phyloP scores from a whole-genome alignment of 768 basidiomycete genomes.

The Phanerochaete sordida region DNA sequence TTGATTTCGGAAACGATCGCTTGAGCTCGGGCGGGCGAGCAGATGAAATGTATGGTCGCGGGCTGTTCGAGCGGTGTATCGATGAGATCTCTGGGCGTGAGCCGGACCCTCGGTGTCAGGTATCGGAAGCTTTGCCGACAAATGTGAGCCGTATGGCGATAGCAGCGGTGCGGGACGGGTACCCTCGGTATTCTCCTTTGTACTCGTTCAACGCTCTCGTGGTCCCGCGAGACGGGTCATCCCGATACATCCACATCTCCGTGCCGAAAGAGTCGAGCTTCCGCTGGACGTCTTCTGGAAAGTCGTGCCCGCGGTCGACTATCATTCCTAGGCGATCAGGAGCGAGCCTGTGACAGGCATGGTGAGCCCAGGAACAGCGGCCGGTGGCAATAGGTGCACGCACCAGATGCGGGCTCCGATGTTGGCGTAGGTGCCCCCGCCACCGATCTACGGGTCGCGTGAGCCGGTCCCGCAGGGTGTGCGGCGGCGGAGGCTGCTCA shows the following conservation, averaged over 20 bases:
- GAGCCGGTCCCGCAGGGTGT: neutral
- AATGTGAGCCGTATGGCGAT: neutral
- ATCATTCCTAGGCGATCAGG: slow-evolving; percentile 73
- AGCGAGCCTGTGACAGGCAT: slow-evolving; percentile 49
- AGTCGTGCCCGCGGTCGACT: slow-evolving; percentile 77
- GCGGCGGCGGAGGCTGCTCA: slow-evolving; percentile 21
- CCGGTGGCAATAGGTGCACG: slow-evolving; percentile 1
- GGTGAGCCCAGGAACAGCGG: neutral
- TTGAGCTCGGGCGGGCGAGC: slow-evolving; percentile 71
- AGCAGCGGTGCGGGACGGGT: neutral
- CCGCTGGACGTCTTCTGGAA: slow-evolving; percentile 54
- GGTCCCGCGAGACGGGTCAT: slow-evolving; percentile 51
- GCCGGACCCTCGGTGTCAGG: slow-evolving; percentile 62
- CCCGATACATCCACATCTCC: slow-evolving; percentile 77
- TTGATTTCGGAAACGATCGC: slow-evolving; percentile 63
- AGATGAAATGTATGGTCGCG: slow-evolving; percentile 73
- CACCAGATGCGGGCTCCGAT: slow-evolving; percentile 84
- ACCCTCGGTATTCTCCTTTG: slow-evolving; percentile 71
- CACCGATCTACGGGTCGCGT: slow-evolving; percentile 65
- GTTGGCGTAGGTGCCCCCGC: slow-evolving; percentile 80
- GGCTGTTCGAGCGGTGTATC: slow-evolving; percentile 50
- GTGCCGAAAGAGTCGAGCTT: slow-evolving; percentile 59
- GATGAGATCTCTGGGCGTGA: slow-evolving; percentile 67
- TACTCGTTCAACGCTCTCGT: slow-evolving; percentile 76
- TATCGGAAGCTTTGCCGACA: slow-evolving; percentile 68